phyloP scores from a whole-genome alignment of 192 early-diverging fungal species.

The Gonapodya prolifera region DNA sequence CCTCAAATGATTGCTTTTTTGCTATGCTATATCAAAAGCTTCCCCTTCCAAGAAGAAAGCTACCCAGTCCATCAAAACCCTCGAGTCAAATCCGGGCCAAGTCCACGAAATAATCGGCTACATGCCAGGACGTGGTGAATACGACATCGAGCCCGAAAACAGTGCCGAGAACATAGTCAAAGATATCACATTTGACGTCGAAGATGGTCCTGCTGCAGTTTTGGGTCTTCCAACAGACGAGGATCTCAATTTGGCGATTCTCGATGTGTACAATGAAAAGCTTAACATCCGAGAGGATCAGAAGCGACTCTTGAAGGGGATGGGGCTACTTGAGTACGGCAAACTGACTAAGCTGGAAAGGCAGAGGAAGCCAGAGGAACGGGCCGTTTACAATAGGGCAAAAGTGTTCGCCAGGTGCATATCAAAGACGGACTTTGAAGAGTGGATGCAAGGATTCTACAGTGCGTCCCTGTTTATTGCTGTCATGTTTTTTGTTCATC shows the following conservation, averaged over 20 bases:
- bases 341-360: constrained; percentile 68
- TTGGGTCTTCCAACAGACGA: not conserved
- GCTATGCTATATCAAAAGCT: constrained; percentile 20
- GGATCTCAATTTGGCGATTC: constrained; percentile 49
- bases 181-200: constrained; percentile 81
- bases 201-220: constrained; percentile 4
- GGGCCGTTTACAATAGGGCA: constrained; percentile 62
- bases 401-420: constrained; percentile 82
- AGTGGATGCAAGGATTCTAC: not conserved
- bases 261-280: constrained; percentile 86
- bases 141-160: constrained; percentile 92
- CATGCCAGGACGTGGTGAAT: constrained; percentile 93
- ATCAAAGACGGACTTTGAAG: constrained; percentile 53
- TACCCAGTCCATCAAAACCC: constrained; percentile 71
- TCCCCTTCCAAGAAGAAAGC: constrained; percentile 20
- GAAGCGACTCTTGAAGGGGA: constrained; percentile 83
- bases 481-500: constrained; percentile 2
- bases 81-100: too few species aligned
- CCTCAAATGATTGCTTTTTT: constrained; percentile 6
- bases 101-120: constrained; percentile 96
- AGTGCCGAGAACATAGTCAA: constrained; percentile 88
- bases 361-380: constrained; percentile 74
- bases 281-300: constrained; percentile 68
- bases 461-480: not conserved
- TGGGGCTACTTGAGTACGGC: constrained; percentile 70